These are phyloP conservation scores for Daucus carota DNA, from an alignment of 129 eudicot species.

Conservation along the genomic window DH1_v3.0 NC_030388.2:21062001-21062500, in stretches of 20 bases:
- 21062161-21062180: no score
- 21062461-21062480: neutral
- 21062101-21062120: no score
- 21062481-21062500: neutral
- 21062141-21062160: no score
- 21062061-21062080: no score
- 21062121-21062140: no score
- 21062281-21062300: neutral
- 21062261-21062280: neutral
- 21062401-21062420: neutral
- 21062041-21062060: no score
- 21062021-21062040: no score
- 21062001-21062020: no score
- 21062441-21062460: neutral
- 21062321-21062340: neutral
- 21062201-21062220: no score
- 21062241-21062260: neutral
- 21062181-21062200: no score
- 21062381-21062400: neutral
- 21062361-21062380: neutral
- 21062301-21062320: neutral
- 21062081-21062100: no score
- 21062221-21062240: neutral
- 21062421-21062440: neutral
- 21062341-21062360: neutral